These are phyloP conservation scores for Mortierella sp. DNA, from an alignment of 371 early-diverging fungal genomes.

Conservation along the genomic window DNA sequence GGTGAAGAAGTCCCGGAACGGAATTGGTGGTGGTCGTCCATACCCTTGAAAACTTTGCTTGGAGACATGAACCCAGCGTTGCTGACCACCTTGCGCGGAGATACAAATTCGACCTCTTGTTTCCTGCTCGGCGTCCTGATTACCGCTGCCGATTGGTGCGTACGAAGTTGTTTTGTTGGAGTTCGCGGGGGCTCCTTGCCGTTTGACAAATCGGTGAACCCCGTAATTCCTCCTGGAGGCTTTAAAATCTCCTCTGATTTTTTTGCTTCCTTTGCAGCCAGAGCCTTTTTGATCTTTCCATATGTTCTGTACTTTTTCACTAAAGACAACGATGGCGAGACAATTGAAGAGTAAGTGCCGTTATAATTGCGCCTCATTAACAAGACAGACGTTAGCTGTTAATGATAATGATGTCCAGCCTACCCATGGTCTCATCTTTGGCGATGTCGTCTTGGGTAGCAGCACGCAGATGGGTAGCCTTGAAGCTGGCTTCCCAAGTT, in stretches of 20 bases:
- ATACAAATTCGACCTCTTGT: slow-evolving; percentile 44
- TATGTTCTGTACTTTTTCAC: slow-evolving; percentile 44
- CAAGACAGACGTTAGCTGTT: neutral
- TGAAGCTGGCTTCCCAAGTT: slow-evolving; percentile 63
- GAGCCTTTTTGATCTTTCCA: slow-evolving; percentile 41
- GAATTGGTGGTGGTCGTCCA: slow-evolving; percentile 15
- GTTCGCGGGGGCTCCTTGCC: slow-evolving; percentile 12
- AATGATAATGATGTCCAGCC: neutral
- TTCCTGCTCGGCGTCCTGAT: slow-evolving; percentile 31
- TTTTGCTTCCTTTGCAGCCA: slow-evolving; percentile 24
- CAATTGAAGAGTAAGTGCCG: neutral
- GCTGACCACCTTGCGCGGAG: slow-evolving; percentile 30
- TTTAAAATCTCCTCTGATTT: neutral
- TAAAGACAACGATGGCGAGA: neutral
- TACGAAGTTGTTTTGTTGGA: slow-evolving; percentile 28
- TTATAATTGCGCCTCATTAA: neutral
- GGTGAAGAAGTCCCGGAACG: slow-evolving; percentile 11
- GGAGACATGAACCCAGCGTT: slow-evolving; percentile 47
- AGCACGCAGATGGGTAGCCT: slow-evolving; percentile 49
- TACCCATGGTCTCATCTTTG: slow-evolving; percentile 40
- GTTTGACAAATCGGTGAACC: neutral
- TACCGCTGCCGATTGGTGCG: slow-evolving; percentile 3
- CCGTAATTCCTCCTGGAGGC: neutral
- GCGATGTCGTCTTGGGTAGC: slow-evolving; percentile 60
- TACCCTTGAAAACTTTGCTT: slow-evolving; percentile 2